Evolutionary conservation across 192 early-diverging fungal genomes (phyloP).

Genomic region (Mycoemilia scoparia): DNA sequence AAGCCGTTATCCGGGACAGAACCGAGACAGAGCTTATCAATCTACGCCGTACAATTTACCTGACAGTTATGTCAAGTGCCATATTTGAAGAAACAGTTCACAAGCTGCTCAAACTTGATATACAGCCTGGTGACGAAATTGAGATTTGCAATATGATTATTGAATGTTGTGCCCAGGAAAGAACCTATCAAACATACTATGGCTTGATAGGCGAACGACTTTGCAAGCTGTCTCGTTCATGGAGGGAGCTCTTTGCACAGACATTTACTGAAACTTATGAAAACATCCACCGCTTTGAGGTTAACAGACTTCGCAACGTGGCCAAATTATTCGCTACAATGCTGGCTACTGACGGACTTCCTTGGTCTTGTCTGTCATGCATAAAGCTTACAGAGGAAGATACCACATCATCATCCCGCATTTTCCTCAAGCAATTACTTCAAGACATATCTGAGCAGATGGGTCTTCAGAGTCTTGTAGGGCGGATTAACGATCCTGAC

Average conservation of each 20-base stretch:
- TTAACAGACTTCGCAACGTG: slow-evolving; percentile 81
- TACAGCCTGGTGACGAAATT: slow-evolving; percentile 69
- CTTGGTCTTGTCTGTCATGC: slow-evolving; percentile 61
- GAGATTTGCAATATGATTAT: slow-evolving; percentile 94
- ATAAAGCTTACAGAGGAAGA: slow-evolving; percentile 81
- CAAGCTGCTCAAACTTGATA: slow-evolving; percentile 76
- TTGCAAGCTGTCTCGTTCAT: slow-evolving; percentile 59
- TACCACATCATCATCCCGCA: slow-evolving; percentile 91
- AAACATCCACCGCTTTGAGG: slow-evolving; percentile 83
- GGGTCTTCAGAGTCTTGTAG: slow-evolving; percentile 61
- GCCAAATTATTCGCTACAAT: slow-evolving; percentile 82
- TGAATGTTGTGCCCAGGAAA: slow-evolving; percentile 90
- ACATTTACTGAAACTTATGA: slow-evolving; percentile 72
- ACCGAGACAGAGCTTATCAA: slow-evolving; percentile 78
- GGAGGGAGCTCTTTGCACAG: slow-evolving; percentile 60
- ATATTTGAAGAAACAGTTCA: slow-evolving; percentile 93
- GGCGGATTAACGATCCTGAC: slow-evolving; percentile 45
- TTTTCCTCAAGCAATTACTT: slow-evolving; percentile 91
- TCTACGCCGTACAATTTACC: slow-evolving; percentile 80
- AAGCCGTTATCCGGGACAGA: slow-evolving; percentile 50
- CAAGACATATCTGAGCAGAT: slow-evolving; percentile 70
- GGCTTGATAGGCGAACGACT: slow-evolving; percentile 88
- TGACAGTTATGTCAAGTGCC: slow-evolving; percentile 87
- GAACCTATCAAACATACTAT: slow-evolving; percentile 85
- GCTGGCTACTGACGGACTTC: slow-evolving; percentile 63